Base-by-base conservation (phyloP, 352 stramenopile genomes). In the Phytopythium montanum region DNA sequence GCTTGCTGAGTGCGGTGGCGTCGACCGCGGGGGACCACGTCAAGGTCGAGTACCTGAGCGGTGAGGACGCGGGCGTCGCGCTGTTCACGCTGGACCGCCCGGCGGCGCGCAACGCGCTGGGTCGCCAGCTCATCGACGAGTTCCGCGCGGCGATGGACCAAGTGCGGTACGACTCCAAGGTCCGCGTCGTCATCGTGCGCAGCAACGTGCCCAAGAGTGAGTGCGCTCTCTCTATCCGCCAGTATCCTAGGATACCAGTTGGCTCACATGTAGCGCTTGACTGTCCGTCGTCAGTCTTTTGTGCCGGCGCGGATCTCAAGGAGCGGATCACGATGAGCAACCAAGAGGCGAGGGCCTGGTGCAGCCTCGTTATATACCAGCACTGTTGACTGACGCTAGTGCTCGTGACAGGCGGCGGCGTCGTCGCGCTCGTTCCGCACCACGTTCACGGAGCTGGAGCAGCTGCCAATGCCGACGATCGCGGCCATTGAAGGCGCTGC, bases 391-490 rank as follows among this genome's bases (percentile, higher is more conserved):
- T 34, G 29, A 34, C 29, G 9, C 29, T n/a, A n/a, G n/a, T n/a
- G n/a, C n/a, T n/a, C n/a, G n/a, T 28, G 52, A 5, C n/a, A 75
- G 72, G 67, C 69, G 3, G 73, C 67, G 7, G 64, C 56, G 16
- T 71, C 36, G 13, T 76, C 57, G 26, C 52, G 87, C 68, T 42
- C 79, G 66, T 56, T 97, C 83, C 84, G 93, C 33, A 84, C 67
- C 25, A 80, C 85, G 5, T 97, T 98, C 60, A 85, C 81, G 7
- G 78, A 90, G 42, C 63, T 98, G 18, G 84, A 94, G 31, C 74
- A 91, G 59, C 73, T 98, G 14, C 90, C 91, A 7, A 97, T 97
- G 79, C 94, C 94, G 21, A 96, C 92, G 4, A 97, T 98, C 62
- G 90, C 92, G 21, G 92, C 82, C 0, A 93, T 98, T 44, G 90